These are phyloP conservation scores for Nepenthes gracilis DNA, from an alignment of 148 eudicot genomes.

Conservation along the genomic window DNA sequence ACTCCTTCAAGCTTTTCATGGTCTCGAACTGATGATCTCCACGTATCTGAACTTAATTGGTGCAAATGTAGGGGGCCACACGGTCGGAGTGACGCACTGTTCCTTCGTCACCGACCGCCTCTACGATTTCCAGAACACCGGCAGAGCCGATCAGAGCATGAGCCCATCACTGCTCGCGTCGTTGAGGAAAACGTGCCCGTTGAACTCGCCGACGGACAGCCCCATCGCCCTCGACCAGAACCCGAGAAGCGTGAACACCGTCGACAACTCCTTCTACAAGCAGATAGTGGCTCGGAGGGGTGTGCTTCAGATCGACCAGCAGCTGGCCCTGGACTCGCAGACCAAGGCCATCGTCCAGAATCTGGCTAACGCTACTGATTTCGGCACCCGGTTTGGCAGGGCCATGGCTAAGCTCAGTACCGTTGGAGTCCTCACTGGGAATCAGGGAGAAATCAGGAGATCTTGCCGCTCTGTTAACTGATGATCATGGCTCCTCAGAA, in stretches of 20 bases:
- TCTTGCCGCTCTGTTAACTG: conserved; percentile 25
- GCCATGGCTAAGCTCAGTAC: conserved; percentile 50
- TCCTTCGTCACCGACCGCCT: conserved; percentile 27
- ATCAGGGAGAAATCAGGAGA: conserved; percentile 35
- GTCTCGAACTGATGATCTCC: too few species aligned
- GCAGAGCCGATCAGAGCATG: conserved; percentile 30
- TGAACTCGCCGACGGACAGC: conserved; percentile 7
- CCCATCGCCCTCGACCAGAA: conserved; percentile 32
- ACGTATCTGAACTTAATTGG: too few species aligned
- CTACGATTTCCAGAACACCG: conserved; percentile 28
- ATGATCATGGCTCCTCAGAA: background rate
- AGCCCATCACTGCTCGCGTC: conserved; percentile 6
- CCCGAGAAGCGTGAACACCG: background rate
- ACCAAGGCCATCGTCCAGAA: conserved; percentile 21
- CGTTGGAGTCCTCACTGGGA: conserved; percentile 28
- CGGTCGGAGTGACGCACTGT: conserved; percentile 50
- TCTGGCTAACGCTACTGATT: conserved; percentile 15
- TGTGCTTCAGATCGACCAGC: conserved; percentile 41
- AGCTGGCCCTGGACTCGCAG: conserved; percentile 24
- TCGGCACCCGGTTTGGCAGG: conserved; percentile 25
- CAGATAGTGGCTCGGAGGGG: conserved; percentile 11
- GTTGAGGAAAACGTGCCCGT: conserved; percentile 27
- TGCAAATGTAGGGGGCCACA: conserved; percentile 39
- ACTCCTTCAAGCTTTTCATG: background rate
- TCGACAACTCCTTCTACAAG: conserved; percentile 28